These are phyloP conservation scores for Lactarius psammicola DNA, from an alignment of 768 basidiomycete genomes.

Conservation along the genomic window DNA sequence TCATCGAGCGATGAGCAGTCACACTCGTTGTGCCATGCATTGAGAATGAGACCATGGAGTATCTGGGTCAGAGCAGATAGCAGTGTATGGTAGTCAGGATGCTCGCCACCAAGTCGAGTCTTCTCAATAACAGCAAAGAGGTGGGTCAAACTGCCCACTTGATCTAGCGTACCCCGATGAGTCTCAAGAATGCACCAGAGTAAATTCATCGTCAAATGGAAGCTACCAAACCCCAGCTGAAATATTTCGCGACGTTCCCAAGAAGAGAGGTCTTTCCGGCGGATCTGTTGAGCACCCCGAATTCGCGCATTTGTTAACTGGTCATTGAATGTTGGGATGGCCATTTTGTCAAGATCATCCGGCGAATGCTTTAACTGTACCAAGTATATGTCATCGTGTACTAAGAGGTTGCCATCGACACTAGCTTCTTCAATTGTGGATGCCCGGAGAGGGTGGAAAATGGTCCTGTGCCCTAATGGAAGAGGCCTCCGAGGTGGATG, in stretches of 20 bases:
- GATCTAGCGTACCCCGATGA: background rate
- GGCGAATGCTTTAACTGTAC: background rate
- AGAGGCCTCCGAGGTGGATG: background rate
- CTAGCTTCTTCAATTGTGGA: background rate
- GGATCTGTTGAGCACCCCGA: background rate
- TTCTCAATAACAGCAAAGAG: background rate
- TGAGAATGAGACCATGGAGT: background rate
- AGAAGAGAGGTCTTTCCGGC: background rate
- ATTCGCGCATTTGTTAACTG: background rate
- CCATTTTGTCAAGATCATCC: background rate
- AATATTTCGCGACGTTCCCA: background rate
- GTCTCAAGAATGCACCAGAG: background rate
- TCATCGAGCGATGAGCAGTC: background rate
- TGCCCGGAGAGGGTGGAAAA: background rate
- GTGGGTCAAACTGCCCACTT: background rate
- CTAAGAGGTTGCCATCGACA: background rate
- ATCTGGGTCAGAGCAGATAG: background rate
- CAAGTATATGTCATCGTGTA: background rate
- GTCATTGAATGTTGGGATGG: background rate
- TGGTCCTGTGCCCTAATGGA: background rate
- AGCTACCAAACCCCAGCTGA: background rate
- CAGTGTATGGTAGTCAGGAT: conserved; percentile 4
- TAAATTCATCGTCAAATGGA: background rate
- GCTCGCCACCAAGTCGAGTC: background rate
- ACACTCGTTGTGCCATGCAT: background rate